Evolutionary conservation across 208 protist species (phyloP).

Genomic region (Leishmania turanica): DNA sequence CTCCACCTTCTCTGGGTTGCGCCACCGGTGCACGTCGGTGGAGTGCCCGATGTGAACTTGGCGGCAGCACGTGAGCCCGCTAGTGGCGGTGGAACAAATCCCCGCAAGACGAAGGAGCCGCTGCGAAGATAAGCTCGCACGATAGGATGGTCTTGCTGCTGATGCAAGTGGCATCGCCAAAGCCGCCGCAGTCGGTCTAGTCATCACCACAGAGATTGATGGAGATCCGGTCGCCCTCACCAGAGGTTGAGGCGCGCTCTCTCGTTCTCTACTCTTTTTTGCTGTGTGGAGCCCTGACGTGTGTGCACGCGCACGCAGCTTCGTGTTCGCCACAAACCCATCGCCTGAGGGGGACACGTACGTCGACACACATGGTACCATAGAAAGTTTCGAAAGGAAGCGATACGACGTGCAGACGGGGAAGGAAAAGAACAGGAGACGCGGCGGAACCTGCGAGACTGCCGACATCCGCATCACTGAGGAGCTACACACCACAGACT

Average conservation of each 20-base stretch:
- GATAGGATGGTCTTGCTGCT: background rate
- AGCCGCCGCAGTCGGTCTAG: background rate
- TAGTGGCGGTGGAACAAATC: background rate
- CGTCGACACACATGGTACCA: background rate
- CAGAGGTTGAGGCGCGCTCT: background rate
- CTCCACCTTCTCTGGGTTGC: constrained; percentile 61
- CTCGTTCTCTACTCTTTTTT: background rate
- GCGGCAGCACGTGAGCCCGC: background rate
- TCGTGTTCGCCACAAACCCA: background rate
- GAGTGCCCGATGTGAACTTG: constrained; percentile 59
- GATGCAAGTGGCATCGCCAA: background rate
- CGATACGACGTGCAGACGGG: background rate
- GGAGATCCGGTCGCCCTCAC: background rate
- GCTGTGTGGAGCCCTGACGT: background rate
- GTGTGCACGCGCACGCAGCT: background rate
- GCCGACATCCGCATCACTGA: background rate
- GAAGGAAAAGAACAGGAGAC: background rate
- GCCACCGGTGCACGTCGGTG: constrained; percentile 69
- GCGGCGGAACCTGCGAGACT: background rate
- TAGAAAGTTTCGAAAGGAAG: background rate
- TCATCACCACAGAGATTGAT: background rate
- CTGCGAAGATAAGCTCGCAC: background rate
- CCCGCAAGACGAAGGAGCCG: background rate
- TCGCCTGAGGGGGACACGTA: background rate
- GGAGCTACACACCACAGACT: background rate